Conservation (phyloP, 164 flowering plant genomes). For the Tetracentron sinense region DNA sequence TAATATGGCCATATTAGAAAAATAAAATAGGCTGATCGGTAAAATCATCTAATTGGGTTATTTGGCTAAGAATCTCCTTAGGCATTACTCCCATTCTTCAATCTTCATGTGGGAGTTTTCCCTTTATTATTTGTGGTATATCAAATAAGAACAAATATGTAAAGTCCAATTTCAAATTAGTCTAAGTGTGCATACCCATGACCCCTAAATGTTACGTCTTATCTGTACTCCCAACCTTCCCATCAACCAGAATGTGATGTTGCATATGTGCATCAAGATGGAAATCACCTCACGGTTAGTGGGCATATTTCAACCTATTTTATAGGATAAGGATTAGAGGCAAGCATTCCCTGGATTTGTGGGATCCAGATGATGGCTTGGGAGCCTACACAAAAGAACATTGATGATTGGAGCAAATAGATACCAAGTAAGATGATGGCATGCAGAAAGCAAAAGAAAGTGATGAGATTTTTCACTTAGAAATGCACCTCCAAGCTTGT, state of each 20-base stretch:
- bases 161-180: background rate
- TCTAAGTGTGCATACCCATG: slow-evolving; percentile 42
- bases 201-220: slow-evolving; percentile 60
- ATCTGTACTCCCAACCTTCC: slow-evolving; percentile 61
- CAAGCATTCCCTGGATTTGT: slow-evolving; percentile 60
- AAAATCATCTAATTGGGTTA: background rate
- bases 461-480: slow-evolving; percentile 26
- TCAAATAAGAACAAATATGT: background rate
- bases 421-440: no score
- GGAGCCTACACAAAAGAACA: slow-evolving; percentile 38
- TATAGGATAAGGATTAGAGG: slow-evolving; percentile 51
- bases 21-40: no score
- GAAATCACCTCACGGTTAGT: slow-evolving; percentile 55
- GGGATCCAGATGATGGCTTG: slow-evolving; percentile 70
- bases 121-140: no score
- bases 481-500: slow-evolving; percentile 70
- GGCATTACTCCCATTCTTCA: no score
- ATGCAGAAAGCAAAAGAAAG: background rate
- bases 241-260: slow-evolving; percentile 52
- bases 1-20: no score
- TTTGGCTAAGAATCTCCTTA: background rate
- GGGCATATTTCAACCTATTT: slow-evolving; percentile 57
- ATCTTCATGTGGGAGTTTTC: no score
- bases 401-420: background rate
- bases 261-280: slow-evolving; percentile 65